Evolutionary conservation across 768 basidiomycete genomes (phyloP), one percentile per base, ranked within the genome.

Genomic region (Tulasnella calospora): DNA sequence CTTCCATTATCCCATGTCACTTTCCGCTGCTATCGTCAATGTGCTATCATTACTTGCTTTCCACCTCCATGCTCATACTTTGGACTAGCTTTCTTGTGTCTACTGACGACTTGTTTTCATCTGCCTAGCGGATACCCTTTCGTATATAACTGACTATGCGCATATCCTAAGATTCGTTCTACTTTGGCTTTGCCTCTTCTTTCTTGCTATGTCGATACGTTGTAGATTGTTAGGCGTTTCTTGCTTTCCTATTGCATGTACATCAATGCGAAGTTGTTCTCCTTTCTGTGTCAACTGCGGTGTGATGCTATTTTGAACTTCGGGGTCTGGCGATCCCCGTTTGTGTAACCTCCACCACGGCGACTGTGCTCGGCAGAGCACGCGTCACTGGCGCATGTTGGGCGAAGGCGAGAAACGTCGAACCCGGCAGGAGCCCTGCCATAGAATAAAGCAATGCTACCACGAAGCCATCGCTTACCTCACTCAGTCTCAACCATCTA

Each of bases 141-240:
- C 61, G 61, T 67, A 67, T 9, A 67, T 67, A 67, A 67, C 61
- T 67, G 61, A 67, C 61, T 67, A 67, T 67, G 61, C 61, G n/a
- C 61, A 33, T 67, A 67, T 33, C 61, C 30, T 67, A 67, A 67
- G 61, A 73, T 47, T 73, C 71, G 71, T 73, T 73, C 71, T 33
- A 73, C 73, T 55, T 74, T 74, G 19, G 27, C 44, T 47, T 21
- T 35, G 30, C 46, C 44, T 67, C 23, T 35, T 27, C 27, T 67
- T 67, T 33, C 61, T 35, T 67, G 27, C 61, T 67, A 67, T 67
- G 61, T 67, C 61, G 7, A 67, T 67, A 67, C 61, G 13, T 67
- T 67, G 61, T 67, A 67, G 0, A 67, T 67, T 23, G 30, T 30
- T 35, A 27, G 61, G 61, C 61, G 9, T 67, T 67, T 67, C 30